Base-by-base conservation (phyloP, 2,329 filamentous ascomycete species). In the Zasmidium angulare region DNA sequence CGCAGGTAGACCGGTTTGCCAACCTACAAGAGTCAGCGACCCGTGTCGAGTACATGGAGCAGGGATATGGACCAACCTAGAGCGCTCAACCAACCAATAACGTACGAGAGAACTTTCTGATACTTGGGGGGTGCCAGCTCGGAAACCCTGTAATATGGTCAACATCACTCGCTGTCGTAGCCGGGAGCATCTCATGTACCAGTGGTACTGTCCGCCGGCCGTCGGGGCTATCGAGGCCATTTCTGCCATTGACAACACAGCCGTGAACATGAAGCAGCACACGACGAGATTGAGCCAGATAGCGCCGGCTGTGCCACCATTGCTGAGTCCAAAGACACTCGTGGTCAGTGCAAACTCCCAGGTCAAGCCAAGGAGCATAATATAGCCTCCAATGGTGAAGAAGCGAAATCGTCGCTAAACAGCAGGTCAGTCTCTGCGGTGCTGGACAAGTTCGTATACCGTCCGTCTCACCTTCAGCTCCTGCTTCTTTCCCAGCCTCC, bases 51-150 rank as follows among this genome's bases (percentile, higher is more conserved):
- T 29, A 6, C 76, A 4, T 73, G 70, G 4, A 77, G 74, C 23
- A 78, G 72, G 21, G 75, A 76, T 51, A 73, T 75, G 61, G 79
- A 76, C 78, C 78, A 80, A n/a, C 67, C 67, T 2, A 67, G 63
- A 3, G 64, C 63, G 19, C 62, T 68, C 2, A 71, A 51, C 70
- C 69, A 72, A 12, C 69, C 69, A 11, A 60, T 63, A 11, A 65
- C 56, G 48, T 70, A 72, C 19, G 56, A 63, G 1, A 71, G 49
- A n/a, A 63, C 51, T 48, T 66, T 68, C 58, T 69, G 65, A 19
- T 59, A 51, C 3, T 56, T 56, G 2, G 61, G 63, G 17, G 68
- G 69, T 1, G 67, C 63, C 46, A 70, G 68, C 49, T 71, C 68
- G 12, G 62, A 66, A 43, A 43, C 36, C 36, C 36, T 43, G 36